Evolutionary conservation across 2,329 filamentous ascomycete species (phyloP).

Genomic region (Plenodomus biglobosus): DNA sequence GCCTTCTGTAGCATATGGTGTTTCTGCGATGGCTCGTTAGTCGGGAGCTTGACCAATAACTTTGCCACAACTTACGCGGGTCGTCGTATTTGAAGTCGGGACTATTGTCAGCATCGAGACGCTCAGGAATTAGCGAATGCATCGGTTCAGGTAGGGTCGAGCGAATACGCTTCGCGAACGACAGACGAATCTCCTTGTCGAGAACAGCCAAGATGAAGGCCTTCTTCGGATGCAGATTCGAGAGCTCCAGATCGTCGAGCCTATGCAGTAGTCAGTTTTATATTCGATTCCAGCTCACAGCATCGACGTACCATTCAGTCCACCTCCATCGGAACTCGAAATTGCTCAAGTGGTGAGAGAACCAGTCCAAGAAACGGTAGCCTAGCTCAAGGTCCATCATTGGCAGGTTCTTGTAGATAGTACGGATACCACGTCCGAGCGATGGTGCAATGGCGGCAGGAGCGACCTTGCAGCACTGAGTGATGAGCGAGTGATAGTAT

Average conservation of each 20-base stretch:
- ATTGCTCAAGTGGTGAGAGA: slow-evolving; percentile 95
- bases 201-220: slow-evolving; percentile 88
- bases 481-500: slow-evolving; percentile 94
- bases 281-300: not conserved
- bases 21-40: slow-evolving; percentile 53
- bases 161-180: slow-evolving; percentile 93
- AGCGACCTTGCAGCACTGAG: slow-evolving; percentile 92
- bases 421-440: slow-evolving; percentile 88
- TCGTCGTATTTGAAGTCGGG: slow-evolving; percentile 89
- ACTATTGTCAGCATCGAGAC: slow-evolving; percentile 91
- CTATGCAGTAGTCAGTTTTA: slow-evolving; percentile 41
- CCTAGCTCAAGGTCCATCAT: slow-evolving; percentile 83
- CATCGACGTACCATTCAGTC: slow-evolving; percentile 75
- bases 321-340: slow-evolving; percentile 99
- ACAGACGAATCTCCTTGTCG: slow-evolving; percentile 95
- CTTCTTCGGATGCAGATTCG: slow-evolving; percentile 80
- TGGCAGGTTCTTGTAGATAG: slow-evolving; percentile 79
- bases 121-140: slow-evolving; percentile 75
- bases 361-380: slow-evolving; percentile 94
- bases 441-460: slow-evolving; percentile 95
- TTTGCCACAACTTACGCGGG: slow-evolving; percentile 60
- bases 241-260: slow-evolving; percentile 77
- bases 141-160: slow-evolving; percentile 87
- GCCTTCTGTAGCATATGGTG: slow-evolving; percentile 82
- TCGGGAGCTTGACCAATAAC: not conserved